Percentiles rank a stretch among this genome's conserved stretches.
These are phyloP conservation scores for Coelastrella sp. DNA, from an alignment of 139 green algal genomes.

Conservation along the genomic window DNA sequence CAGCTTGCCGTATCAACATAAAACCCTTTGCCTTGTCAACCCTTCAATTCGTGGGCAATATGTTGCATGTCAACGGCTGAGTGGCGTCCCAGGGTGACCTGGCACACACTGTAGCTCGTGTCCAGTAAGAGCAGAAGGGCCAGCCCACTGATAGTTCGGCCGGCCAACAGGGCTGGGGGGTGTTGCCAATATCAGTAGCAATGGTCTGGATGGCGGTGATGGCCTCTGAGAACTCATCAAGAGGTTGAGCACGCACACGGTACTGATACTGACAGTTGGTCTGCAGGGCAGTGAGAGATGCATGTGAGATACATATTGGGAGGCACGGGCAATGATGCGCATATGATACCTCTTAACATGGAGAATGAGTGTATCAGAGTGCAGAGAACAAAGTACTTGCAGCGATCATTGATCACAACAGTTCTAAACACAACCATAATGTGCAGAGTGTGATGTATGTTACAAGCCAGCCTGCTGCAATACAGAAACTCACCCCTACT, in stretches of 20 bases:
- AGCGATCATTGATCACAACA: no score
- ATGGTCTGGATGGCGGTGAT: background rate
- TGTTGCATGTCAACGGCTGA: background rate
- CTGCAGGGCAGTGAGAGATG: background rate
- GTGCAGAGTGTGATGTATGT: no score
- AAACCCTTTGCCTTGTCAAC: background rate
- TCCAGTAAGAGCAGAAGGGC: conserved; percentile 33
- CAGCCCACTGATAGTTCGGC: background rate
- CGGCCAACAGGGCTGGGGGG: conserved; percentile 21
- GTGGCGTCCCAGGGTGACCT: background rate
- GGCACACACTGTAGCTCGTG: background rate
- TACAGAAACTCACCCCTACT: background rate
- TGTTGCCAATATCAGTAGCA: background rate
- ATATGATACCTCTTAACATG: no score
- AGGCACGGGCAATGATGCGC: no score
- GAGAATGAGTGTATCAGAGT: no score
- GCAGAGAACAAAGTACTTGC: no score
- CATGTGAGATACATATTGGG: no score
- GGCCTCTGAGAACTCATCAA: conserved; percentile 6
- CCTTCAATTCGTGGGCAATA: background rate
- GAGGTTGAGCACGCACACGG: background rate
- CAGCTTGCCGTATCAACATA: background rate
- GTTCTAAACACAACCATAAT: no score
- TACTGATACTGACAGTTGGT: conserved; percentile 35
- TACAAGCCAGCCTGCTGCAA: no score